Conservation (phyloP, 306 rosid species). For the Glycyrrhiza uralensis region DNA sequence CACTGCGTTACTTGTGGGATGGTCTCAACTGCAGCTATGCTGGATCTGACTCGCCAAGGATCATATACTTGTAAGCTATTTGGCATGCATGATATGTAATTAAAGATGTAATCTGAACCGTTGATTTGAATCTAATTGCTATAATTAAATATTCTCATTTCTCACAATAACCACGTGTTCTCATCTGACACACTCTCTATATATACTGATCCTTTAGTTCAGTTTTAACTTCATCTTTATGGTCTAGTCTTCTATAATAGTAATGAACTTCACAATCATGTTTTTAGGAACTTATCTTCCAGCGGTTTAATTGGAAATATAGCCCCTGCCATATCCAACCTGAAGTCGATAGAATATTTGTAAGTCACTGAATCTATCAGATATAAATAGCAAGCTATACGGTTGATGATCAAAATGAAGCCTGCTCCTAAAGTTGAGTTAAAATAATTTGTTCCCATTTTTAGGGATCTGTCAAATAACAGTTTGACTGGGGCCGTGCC, state of each 20-base stretch:
- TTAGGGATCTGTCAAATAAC: conserved; percentile 44
- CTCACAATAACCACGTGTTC: too few species aligned
- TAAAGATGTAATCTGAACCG: too few species aligned
- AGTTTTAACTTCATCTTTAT: background rate
- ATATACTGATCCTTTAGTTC: background rate
- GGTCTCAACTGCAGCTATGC: conserved; percentile 41
- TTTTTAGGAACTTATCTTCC: conserved; percentile 38
- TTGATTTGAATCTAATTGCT: too few species aligned
- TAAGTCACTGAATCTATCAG: conserved; percentile 26
- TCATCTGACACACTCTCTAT: too few species aligned
- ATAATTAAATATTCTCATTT: too few species aligned
- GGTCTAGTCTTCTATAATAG: background rate
- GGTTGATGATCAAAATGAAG: background rate
- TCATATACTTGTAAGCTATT: conserved; percentile 31
- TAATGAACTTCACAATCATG: background rate
- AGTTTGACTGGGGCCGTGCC: conserved; percentile 34
- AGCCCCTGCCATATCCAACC: conserved; percentile 28
- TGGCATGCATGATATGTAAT: too few species aligned
- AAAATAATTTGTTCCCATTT: background rate
- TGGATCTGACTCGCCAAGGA: conserved; percentile 28
- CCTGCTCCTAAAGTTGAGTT: background rate
- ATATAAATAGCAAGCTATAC: background rate
- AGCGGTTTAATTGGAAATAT: conserved; percentile 38
- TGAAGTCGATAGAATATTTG: conserved; percentile 33
- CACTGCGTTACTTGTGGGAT: conserved; percentile 29